Conservation (phyloP, 1,284 basidiomycete genomes). For the Ustilago tritici region DNA sequence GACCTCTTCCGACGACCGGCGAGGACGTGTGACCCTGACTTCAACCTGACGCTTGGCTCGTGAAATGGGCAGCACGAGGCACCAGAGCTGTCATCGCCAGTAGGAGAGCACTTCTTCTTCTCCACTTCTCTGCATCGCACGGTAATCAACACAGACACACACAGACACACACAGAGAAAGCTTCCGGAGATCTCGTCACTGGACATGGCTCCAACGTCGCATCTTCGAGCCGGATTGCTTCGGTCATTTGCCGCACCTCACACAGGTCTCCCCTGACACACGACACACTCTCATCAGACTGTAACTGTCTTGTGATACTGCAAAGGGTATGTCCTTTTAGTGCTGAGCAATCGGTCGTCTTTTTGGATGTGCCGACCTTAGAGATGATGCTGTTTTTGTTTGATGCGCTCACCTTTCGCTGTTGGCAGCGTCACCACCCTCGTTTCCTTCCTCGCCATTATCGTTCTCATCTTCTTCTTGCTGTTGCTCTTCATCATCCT, state of each 20-base stretch:
- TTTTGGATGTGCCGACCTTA: background rate
- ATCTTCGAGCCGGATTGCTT: background rate
- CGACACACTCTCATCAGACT: background rate
- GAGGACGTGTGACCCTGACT: conserved; percentile 3
- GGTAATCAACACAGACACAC: background rate
- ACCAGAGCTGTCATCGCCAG: background rate
- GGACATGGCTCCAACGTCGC: background rate
- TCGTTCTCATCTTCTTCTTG: conserved; percentile 7
- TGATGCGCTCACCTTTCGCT: background rate
- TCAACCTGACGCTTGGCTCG: conserved; percentile 1
- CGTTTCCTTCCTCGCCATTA: conserved; percentile 10
- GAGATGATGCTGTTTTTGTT: background rate
- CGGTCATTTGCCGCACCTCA: background rate
- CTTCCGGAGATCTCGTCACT: conserved; percentile 13
- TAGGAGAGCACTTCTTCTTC: background rate
- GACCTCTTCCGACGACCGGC: conserved; percentile 33
- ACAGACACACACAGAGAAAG: background rate
- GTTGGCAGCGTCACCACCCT: conserved; percentile 4
- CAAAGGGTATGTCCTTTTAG: background rate
- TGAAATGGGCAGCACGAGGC: conserved; percentile 1
- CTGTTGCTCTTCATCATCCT: background rate
- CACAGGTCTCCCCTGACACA: background rate
- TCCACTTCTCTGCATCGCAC: conserved; percentile 5
- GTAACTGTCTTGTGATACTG: background rate
- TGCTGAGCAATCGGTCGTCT: background rate